A percentile compares a stretch with the other conserved stretches of the same genome.
Conservation (phyloP, 768 basidiomycete species). For the Galerina sulciceps region DNA sequence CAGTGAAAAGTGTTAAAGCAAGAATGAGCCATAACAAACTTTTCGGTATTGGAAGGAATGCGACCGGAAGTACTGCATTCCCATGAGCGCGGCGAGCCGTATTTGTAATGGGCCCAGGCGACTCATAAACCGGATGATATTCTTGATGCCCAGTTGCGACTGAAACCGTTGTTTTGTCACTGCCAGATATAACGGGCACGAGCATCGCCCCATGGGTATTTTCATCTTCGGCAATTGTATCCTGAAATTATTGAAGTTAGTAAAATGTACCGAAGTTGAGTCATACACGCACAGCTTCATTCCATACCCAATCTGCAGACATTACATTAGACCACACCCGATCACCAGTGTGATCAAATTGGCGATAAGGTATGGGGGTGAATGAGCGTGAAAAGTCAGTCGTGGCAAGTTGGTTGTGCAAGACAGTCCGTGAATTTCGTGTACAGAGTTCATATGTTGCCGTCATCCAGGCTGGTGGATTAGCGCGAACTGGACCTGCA, state of each 20-base stretch:
- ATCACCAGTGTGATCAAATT: conserved; percentile 24
- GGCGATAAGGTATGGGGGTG: conserved; percentile 24
- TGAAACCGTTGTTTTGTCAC: conserved; percentile 47
- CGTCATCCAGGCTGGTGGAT: conserved; percentile 27
- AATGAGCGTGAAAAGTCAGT: conserved; percentile 19
- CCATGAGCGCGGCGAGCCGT: conserved; percentile 31
- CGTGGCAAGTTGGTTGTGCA: conserved; percentile 24
- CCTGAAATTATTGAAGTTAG: conserved; percentile 20
- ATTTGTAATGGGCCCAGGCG: conserved; percentile 32
- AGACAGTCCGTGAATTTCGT: conserved; percentile 13
- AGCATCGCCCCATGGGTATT: conserved; percentile 33
- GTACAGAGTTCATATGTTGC: conserved; percentile 25
- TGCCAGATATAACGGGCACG: conserved; percentile 34
- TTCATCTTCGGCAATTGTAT: conserved; percentile 28
- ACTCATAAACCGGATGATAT: conserved; percentile 39
- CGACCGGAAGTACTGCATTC: conserved; percentile 30
- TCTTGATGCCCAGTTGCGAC: conserved; percentile 43
- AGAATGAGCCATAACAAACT: conserved; percentile 26
- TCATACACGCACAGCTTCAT: conserved; percentile 23
- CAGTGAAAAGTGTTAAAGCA: conserved; percentile 19
- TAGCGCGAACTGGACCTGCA: conserved; percentile 11
- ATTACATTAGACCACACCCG: conserved; percentile 28
- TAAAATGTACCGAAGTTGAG: not conserved
- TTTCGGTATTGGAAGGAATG: conserved; percentile 40
- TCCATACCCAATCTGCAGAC: conserved; percentile 31